Conservation (phyloP, 2,329 filamentous ascomycete species). For the Penicillium sp. region DNA sequence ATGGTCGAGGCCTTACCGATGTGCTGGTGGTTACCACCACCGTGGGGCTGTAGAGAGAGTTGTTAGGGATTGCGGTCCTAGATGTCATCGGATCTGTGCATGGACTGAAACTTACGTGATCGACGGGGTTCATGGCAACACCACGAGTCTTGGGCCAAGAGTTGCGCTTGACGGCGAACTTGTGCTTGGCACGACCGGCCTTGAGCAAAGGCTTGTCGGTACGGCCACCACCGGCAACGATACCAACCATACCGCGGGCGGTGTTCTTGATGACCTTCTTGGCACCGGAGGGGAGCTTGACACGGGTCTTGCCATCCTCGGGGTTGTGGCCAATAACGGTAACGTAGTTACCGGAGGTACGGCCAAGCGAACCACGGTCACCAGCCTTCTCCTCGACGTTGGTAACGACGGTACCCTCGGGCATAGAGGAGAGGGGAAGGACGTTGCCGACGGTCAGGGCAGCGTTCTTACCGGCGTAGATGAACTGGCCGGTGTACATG, state of each 20-base stretch:
- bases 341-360: slow-evolving; percentile 99
- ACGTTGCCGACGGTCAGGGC: slow-evolving; percentile 95
- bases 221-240: slow-evolving; percentile 97
- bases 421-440: slow-evolving; percentile 88
- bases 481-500: slow-evolving; percentile 99
- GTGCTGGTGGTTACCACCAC: slow-evolving; percentile 99
- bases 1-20: slow-evolving; percentile 99
- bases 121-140: slow-evolving; percentile 99
- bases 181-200: slow-evolving; percentile 99
- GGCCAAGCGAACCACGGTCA: slow-evolving; percentile 92
- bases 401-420: slow-evolving; percentile 98
- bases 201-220: slow-evolving; percentile 99
- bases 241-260: slow-evolving; percentile 97
- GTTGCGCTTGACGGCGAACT: slow-evolving; percentile 99
- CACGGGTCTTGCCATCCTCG: slow-evolving; percentile 98
- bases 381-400: slow-evolving; percentile 99
- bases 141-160: slow-evolving; percentile 99
- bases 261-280: slow-evolving; percentile 97
- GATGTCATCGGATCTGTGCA: not conserved
- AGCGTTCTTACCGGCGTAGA: slow-evolving; percentile 99
- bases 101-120: slow-evolving; percentile 64
- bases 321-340: slow-evolving; percentile 97
- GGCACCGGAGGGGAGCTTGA: slow-evolving; percentile 98
- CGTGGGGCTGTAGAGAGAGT: slow-evolving; percentile 63
- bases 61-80: slow-evolving; percentile 21